Conservation (phyloP, 2,329 filamentous ascomycete genomes). For the Pseudocercospora macadamiae region DNA sequence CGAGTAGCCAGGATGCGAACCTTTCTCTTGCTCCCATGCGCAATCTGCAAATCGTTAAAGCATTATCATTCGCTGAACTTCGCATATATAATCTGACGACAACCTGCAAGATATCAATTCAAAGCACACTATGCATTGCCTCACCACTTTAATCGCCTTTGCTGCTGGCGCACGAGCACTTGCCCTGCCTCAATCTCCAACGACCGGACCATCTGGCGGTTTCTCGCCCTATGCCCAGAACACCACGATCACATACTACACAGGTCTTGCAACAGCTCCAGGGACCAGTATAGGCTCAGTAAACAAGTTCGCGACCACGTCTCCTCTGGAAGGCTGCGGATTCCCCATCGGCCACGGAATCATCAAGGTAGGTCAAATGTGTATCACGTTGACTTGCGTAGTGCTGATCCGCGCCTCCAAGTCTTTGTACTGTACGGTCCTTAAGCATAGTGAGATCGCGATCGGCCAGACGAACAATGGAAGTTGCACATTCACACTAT, state of each 20-base stretch:
- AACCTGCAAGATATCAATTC: neutral
- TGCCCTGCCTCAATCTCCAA: slow-evolving; percentile 14
- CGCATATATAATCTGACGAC: too few species aligned
- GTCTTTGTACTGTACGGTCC: slow-evolving; percentile 16
- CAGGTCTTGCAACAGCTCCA: slow-evolving; percentile 7
- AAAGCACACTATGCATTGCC: neutral
- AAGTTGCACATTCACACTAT: slow-evolving; percentile 30
- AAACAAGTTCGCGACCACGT: neutral
- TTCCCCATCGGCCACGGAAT: neutral
- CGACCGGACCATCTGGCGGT: slow-evolving; percentile 5
- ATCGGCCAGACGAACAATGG: slow-evolving; percentile 23
- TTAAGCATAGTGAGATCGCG: slow-evolving; percentile 19
- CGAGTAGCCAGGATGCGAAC: too few species aligned
- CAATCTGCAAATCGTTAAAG: too few species aligned
- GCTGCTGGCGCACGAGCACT: neutral
- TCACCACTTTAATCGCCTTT: neutral
- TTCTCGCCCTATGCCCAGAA: slow-evolving; percentile 12
- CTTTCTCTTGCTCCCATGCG: too few species aligned
- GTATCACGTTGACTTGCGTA: neutral
- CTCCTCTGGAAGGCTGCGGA: slow-evolving; percentile 10
- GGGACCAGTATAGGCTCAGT: slow-evolving; percentile 10
- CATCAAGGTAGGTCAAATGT: slow-evolving; percentile 8
- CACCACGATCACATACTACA: slow-evolving; percentile 19
- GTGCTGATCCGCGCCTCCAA: neutral
- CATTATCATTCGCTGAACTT: neutral